Percentiles rank a stretch among this genome's conserved stretches.
These are phyloP conservation scores for Sindora glabra DNA, from an alignment of 306 rosid genomes.

Conservation along the genomic window DNA sequence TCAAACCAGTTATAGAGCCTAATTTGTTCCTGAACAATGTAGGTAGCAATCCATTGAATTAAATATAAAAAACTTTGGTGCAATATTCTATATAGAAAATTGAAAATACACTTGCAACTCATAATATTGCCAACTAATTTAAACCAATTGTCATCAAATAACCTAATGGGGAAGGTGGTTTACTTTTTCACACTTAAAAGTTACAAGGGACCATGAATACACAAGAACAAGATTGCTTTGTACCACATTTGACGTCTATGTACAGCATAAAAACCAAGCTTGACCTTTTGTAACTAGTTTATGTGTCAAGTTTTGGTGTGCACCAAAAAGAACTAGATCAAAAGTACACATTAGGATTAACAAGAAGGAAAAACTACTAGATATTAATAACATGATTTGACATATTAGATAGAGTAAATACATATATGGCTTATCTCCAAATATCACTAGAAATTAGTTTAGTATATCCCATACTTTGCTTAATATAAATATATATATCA, in stretches of 20 bases:
- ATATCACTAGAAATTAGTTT: too few species aligned
- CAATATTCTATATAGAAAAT: slow-evolving; percentile 18
- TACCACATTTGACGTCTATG: slow-evolving; percentile 56
- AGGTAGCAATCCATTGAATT: neutral
- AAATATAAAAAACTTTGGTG: slow-evolving; percentile 19
- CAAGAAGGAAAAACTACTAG: too few species aligned
- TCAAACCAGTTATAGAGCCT: too few species aligned
- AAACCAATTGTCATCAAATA: slow-evolving; percentile 29
- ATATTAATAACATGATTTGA: too few species aligned
- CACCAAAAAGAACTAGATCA: too few species aligned
- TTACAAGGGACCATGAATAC: slow-evolving; percentile 58
- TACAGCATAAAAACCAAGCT: slow-evolving; percentile 63
- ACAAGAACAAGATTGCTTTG: slow-evolving; percentile 50
- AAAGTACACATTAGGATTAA: too few species aligned
- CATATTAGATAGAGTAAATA: too few species aligned
- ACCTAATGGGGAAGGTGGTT: slow-evolving; percentile 21
- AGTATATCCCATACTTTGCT: too few species aligned
- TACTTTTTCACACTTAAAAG: slow-evolving; percentile 44
- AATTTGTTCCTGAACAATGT: neutral
- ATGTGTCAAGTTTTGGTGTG: too few species aligned
- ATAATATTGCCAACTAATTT: slow-evolving; percentile 31
- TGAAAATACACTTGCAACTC: slow-evolving; percentile 34
- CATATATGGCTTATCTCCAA: too few species aligned
- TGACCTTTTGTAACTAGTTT: too few species aligned
- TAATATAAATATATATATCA: too few species aligned